Conservation (phyloP, 2,329 filamentous ascomycete genomes). For the Exophiala xenobiotica region DNA sequence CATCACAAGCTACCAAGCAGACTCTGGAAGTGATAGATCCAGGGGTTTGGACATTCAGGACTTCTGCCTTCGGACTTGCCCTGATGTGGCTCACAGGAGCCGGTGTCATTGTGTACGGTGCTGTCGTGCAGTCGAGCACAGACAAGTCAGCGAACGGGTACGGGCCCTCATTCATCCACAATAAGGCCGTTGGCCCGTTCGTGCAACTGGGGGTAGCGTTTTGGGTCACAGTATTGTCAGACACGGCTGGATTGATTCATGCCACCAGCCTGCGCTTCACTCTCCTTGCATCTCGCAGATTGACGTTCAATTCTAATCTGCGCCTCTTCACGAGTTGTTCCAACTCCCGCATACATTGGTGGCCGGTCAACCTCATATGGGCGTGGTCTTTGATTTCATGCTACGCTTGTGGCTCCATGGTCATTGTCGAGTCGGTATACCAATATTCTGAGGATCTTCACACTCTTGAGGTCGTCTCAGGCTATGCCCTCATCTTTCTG, state of each 20-base stretch:
- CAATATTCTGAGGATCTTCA: not conserved
- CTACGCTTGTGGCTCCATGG: not conserved
- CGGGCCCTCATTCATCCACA: not conserved
- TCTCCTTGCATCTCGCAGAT: not conserved
- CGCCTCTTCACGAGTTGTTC: not conserved
- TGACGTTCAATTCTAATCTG: not conserved
- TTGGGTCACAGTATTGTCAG: not conserved
- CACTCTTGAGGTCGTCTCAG: not conserved
- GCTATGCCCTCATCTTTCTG: conserved; percentile 1
- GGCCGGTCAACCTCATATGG: not conserved
- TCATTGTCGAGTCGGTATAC: not conserved
- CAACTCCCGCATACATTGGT: not conserved
- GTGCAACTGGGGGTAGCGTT: not conserved
- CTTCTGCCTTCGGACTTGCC: not conserved
- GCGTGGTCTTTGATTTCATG: not conserved
- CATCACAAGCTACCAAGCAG: not conserved
- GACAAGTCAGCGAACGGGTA: not conserved
- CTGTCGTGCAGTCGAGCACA: not conserved
- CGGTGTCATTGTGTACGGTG: not conserved
- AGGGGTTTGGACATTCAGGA: not conserved
- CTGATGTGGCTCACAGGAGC: not conserved
- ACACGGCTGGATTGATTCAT: not conserved
- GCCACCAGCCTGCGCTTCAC: not conserved
- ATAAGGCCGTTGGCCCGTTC: not conserved
- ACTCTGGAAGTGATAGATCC: not conserved